Conservation (phyloP, 805 yeast species). For the Metschnikowia matae region DNA sequence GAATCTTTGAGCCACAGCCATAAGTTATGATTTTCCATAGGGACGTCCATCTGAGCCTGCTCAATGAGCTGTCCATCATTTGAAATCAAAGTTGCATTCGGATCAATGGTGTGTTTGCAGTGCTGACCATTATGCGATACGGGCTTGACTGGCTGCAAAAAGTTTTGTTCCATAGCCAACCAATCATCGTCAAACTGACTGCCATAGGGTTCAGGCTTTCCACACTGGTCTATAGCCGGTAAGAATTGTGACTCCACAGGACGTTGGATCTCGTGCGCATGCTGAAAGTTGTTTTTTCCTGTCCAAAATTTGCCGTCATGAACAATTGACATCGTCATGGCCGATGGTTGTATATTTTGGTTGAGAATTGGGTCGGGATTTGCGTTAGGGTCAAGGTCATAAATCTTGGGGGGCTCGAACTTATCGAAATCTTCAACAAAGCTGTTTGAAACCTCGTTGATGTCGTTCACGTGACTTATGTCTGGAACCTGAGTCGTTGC, state of each 20-base stretch:
- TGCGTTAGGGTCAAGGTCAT: background rate
- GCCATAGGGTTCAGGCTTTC: too few species aligned
- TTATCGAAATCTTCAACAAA: background rate
- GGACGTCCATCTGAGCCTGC: too few species aligned
- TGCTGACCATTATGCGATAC: too few species aligned
- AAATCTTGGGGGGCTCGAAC: background rate
- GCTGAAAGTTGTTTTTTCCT: background rate
- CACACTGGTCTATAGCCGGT: too few species aligned
- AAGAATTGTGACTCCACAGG: background rate
- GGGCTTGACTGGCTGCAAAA: too few species aligned
- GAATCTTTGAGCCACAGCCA: constrained; percentile 1
- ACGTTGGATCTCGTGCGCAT: background rate
- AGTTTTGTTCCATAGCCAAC: background rate
- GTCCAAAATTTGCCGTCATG: background rate
- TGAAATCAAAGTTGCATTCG: too few species aligned
- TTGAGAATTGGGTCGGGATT: background rate
- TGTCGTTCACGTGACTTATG: background rate
- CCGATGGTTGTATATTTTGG: background rate
- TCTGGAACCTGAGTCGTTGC: too few species aligned
- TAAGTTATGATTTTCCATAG: background rate
- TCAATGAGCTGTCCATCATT: too few species aligned
- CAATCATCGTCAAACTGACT: background rate
- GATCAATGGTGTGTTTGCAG: too few species aligned
- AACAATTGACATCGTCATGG: background rate
- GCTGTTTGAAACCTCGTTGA: background rate